Conservation (phyloP, 345 rosid genomes). For the Citrus trifoliata region DNA sequence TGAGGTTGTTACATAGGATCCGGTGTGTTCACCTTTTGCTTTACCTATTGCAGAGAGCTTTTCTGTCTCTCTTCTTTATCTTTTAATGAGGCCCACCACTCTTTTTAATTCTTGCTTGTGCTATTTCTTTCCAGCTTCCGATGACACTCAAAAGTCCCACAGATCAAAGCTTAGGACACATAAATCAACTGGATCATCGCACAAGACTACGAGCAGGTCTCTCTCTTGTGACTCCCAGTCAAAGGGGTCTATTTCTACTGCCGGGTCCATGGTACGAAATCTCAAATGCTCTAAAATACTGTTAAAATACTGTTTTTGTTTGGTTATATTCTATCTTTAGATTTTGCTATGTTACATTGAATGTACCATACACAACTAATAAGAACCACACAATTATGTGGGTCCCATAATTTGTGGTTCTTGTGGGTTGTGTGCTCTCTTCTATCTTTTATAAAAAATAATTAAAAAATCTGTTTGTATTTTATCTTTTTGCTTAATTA, state of each 20-base stretch:
- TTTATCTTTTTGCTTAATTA: not conserved
- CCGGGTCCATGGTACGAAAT: constrained; percentile 51
- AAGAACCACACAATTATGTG: too few species aligned
- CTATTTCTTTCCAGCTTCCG: constrained; percentile 53
- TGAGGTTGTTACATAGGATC: constrained; percentile 62
- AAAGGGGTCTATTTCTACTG: constrained; percentile 54
- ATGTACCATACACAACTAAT: too few species aligned
- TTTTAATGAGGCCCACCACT: constrained; percentile 40
- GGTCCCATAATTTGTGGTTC: too few species aligned
- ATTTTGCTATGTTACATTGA: too few species aligned
- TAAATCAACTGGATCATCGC: constrained; percentile 71
- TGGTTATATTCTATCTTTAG: not conserved
- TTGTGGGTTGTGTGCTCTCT: too few species aligned
- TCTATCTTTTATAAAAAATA: not conserved
- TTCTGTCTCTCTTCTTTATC: constrained; percentile 33
- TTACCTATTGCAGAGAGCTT: constrained; percentile 48
- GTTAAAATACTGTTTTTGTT: not conserved
- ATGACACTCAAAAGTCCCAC: constrained; percentile 79
- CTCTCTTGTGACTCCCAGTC: constrained; percentile 84
- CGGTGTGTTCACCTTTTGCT: constrained; percentile 54
- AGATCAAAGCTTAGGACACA: constrained; percentile 71
- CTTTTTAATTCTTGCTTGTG: constrained; percentile 27
- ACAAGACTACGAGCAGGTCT: constrained; percentile 66
- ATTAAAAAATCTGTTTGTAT: not conserved
- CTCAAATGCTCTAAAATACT: not conserved